A percentile compares a stretch with the other conserved stretches of the same genome.
Evolutionary conservation across 164 flowering plant species (phyloP).

Genomic region (Magnolia officinalis): DNA sequence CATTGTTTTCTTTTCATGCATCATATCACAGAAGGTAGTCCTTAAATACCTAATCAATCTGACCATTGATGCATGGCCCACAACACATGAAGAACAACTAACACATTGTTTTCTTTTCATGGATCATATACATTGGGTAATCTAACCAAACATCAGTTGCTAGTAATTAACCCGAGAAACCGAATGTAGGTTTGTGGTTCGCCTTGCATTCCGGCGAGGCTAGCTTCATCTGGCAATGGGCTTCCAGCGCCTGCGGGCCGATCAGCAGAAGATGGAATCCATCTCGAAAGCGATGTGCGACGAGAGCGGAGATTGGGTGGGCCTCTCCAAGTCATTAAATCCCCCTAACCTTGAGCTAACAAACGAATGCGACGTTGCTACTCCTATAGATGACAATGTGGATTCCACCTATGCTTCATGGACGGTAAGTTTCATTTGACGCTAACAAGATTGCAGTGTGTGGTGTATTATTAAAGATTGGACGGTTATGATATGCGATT

Average conservation of each 20-base stretch:
- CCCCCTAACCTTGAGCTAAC: constrained; percentile 5
- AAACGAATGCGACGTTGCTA: constrained; percentile 6
- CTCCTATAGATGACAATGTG: neutral
- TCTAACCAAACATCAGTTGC: too few species aligned
- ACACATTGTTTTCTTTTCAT: too few species aligned
- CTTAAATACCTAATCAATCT: too few species aligned
- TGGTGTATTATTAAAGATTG: neutral
- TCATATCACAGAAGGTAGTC: too few species aligned
- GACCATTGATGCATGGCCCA: too few species aligned
- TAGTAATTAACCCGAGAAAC: neutral
- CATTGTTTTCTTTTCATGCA: too few species aligned
- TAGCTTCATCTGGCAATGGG: constrained; percentile 31
- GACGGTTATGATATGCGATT: too few species aligned
- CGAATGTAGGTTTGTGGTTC: neutral
- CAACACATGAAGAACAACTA: too few species aligned
- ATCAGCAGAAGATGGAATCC: constrained; percentile 17
- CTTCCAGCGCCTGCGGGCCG: constrained; percentile 17
- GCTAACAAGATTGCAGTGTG: neutral
- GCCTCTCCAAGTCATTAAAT: constrained; percentile 4
- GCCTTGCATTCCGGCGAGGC: neutral
- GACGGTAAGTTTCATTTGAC: constrained; percentile 36
- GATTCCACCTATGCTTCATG: constrained; percentile 33
- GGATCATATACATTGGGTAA: too few species aligned
- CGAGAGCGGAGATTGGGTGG: constrained; percentile 6
- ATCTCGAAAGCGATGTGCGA: constrained; percentile 20